Base-by-base conservation (phyloP, 1,284 basidiomycete species). In the Irpex rosettiformis region DNA sequence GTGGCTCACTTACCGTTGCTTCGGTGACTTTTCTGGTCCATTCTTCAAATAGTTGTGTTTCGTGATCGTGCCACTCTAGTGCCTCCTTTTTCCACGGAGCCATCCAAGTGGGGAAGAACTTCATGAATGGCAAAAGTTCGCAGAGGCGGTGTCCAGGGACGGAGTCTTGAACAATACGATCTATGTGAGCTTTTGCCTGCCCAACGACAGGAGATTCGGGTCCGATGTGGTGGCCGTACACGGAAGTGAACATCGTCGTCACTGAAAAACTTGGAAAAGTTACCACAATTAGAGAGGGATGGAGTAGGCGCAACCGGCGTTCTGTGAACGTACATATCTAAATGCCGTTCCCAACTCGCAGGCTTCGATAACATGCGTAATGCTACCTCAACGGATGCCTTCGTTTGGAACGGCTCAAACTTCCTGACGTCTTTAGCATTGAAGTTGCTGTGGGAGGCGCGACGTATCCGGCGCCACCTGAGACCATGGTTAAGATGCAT, bases 41-140 rank as follows among this genome's bases (percentile, higher is more conserved):
- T 25, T 21, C 52, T 24, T 54, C 52, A 28, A 60, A 57, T 49
- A 60, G 43, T 37, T 60, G 40, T n/a, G 61, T 59, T 45, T 59
- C 58, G 13, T 8, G 8, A 25, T 55, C 42, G 18, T 55, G 45
- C 54, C 53, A 59, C 30, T 27, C 47, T 21, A 52, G 33, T 22
- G 30, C 54, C 4, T 59, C 54, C 28, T 52, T 42, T 54, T 59
- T 59, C 58, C 58, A 59, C 42, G 47, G 48, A 2, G 58, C 58
- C 3, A 59, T 42, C 54, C 54, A 56, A 10, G 18, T 56, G 18
- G 58, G 58, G 7, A 59, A 25, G 54, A 51, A n/a, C 48, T 55
- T 56, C 58, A 59, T 59, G 13, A 29, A 21, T 5, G 58, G 58
- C 5, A 51, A 3, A 10, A 51, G 11, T 10, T 51, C 48, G 13